phyloP scores from a whole-genome alignment of 2,329 filamentous ascomycete genomes.

The Tolypocladium endophyticum region DNA sequence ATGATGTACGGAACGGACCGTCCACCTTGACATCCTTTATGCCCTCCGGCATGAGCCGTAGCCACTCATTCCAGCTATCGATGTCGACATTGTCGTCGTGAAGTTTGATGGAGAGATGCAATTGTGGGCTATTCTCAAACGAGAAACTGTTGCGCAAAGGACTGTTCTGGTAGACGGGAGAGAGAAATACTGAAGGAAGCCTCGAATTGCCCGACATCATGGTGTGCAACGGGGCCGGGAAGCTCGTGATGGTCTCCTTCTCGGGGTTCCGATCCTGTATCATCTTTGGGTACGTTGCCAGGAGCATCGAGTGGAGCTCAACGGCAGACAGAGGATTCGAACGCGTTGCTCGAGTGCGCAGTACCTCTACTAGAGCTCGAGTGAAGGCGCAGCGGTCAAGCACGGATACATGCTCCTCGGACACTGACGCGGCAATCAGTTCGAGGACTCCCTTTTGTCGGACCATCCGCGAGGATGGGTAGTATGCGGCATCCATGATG shows the following conservation, averaged over 20 bases:
- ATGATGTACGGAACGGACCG: constrained; percentile 28
- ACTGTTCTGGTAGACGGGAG: constrained; percentile 34
- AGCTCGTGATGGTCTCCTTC: constrained; percentile 34
- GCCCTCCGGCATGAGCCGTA: constrained; percentile 46
- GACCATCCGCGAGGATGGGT: constrained; percentile 40
- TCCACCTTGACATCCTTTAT: constrained; percentile 46
- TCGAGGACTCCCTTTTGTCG: constrained; percentile 45
- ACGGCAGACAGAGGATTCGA: constrained; percentile 36
- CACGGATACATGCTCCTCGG: constrained; percentile 37
- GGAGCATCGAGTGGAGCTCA: constrained; percentile 42
- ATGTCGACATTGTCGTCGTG: constrained; percentile 39
- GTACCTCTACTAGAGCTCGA: constrained; percentile 35
- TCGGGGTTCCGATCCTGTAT: constrained; percentile 39
- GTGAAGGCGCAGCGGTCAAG: constrained; percentile 44
- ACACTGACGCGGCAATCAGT: constrained; percentile 43
- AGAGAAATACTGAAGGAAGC: constrained; percentile 45
- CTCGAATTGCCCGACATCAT: constrained; percentile 43
- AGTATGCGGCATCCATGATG: constrained; percentile 49
- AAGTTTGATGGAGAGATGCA: constrained; percentile 40
- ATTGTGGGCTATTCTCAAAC: constrained; percentile 32
- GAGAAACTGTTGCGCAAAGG: constrained; percentile 26
- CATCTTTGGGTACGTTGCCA: constrained; percentile 40
- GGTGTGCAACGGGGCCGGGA: constrained; percentile 43
- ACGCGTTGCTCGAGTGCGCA: constrained; percentile 36
- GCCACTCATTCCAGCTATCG: constrained; percentile 47